These are phyloP conservation scores for Cyanidiococcus yangmingshanensis DNA, from an alignment of 23 red algal genomes.

Conservation along the genomic window DNA sequence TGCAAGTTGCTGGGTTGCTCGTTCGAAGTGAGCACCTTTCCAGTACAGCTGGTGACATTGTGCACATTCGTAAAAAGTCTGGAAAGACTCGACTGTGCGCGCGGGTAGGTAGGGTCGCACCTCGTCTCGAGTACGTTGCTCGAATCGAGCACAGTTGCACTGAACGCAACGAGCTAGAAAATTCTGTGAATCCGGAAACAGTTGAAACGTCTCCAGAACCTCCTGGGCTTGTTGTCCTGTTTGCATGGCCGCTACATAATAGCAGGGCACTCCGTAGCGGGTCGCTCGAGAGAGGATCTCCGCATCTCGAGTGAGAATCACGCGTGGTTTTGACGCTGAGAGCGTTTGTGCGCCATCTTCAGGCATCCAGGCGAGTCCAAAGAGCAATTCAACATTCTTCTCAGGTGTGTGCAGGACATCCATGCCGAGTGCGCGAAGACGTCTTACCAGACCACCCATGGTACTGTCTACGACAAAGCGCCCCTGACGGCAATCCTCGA, in stretches of 20 bases:
- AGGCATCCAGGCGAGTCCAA: background rate
- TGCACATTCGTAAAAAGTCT: slow-evolving; percentile 18
- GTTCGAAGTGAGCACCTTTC: background rate
- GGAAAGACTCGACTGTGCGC: background rate
- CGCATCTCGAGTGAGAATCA: slow-evolving; percentile 15
- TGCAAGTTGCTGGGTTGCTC: background rate
- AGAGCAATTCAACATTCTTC: background rate
- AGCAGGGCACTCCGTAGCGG: background rate
- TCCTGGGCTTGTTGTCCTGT: background rate
- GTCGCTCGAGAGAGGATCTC: background rate
- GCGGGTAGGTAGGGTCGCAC: background rate
- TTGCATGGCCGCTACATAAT: background rate
- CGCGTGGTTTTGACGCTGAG: background rate
- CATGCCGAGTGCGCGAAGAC: background rate
- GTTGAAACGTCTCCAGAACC: background rate
- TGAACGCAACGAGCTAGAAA: slow-evolving; percentile 12
- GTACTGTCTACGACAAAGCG: background rate
- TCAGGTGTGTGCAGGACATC: background rate
- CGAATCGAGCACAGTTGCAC: slow-evolving; percentile 11
- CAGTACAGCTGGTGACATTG: slow-evolving; percentile 17
- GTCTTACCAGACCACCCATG: slow-evolving; percentile 10
- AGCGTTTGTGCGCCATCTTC: background rate
- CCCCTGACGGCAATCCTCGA: background rate
- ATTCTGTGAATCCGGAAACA: background rate
- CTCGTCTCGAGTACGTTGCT: background rate